Conservation (phyloP, 2,329 filamentous ascomycete genomes). For the Zalaria sp. region DNA sequence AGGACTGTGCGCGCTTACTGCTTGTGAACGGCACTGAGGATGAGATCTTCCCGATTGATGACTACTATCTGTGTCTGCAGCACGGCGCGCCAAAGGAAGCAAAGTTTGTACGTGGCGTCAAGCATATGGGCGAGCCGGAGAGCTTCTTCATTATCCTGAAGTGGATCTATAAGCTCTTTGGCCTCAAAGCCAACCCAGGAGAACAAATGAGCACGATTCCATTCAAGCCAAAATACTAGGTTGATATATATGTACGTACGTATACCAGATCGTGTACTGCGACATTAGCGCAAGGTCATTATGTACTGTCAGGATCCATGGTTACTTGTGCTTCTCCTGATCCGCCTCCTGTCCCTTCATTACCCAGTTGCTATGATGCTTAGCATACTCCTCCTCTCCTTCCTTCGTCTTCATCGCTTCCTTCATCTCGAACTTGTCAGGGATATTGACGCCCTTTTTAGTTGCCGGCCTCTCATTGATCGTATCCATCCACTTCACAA, state of each 20-base stretch:
- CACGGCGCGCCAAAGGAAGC: slow-evolving; percentile 40
- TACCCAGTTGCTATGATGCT: slow-evolving; percentile 21
- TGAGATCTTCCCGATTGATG: slow-evolving; percentile 49
- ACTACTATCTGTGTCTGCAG: slow-evolving; percentile 40
- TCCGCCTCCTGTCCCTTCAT: slow-evolving; percentile 25
- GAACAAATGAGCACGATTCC: slow-evolving; percentile 33
- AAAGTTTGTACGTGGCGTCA: slow-evolving; percentile 26
- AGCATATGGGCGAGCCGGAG: slow-evolving; percentile 39
- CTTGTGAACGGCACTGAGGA: slow-evolving; percentile 45
- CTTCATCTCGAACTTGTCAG: slow-evolving; percentile 24
- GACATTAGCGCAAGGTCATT: no score
- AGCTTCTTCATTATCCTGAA: slow-evolving; percentile 33
- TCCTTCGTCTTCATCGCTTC: slow-evolving; percentile 22
- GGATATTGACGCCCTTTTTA: slow-evolving; percentile 19
- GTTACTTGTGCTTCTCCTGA: slow-evolving; percentile 20
- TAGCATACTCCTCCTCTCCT: slow-evolving; percentile 22
- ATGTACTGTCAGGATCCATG: not conserved
- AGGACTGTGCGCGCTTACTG: slow-evolving; percentile 33
- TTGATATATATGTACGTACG: not conserved
- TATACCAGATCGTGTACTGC: not conserved
- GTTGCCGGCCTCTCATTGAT: slow-evolving; percentile 19
- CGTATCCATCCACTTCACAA: slow-evolving; percentile 17
- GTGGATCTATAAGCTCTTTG: slow-evolving; percentile 36
- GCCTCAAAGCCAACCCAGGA: slow-evolving; percentile 24
- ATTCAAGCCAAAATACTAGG: slow-evolving; percentile 29